Evolutionary conservation across 1,139 yeast species (phyloP).

Genomic region (Cylindricascospora bacillispora): DNA sequence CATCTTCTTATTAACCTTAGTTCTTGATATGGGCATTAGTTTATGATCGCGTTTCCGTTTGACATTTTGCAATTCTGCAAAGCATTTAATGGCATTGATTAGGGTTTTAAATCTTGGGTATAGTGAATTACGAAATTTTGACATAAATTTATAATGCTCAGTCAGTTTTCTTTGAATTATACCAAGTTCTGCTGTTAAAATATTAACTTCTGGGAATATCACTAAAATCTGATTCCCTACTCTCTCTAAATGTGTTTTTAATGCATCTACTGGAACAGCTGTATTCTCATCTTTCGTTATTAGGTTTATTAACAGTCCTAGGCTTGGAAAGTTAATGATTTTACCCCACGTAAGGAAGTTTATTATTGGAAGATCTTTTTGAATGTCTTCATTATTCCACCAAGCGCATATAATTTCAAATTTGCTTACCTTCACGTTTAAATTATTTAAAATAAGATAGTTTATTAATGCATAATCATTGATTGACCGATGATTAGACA

Average conservation of each 20-base stretch:
- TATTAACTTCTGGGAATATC: constrained; percentile 61
- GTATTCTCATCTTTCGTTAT: constrained; percentile 20
- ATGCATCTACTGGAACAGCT: constrained; percentile 6
- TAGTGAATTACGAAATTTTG: constrained; percentile 39
- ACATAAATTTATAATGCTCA: constrained; percentile 37
- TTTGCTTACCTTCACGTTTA: constrained; percentile 3
- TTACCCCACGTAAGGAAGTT: constrained; percentile 22
- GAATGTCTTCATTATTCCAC: constrained; percentile 5
- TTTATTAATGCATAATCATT: constrained; percentile 21
- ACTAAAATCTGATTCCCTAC: constrained; percentile 27
- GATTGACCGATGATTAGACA: constrained; percentile 24
- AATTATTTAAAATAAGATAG: constrained; percentile 9
- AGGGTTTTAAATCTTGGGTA: constrained; percentile 46
- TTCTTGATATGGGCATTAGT: constrained; percentile 8
- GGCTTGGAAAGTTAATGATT: constrained; percentile 16
- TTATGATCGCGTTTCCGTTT: constrained; percentile 9
- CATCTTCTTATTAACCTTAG: constrained; percentile 12
- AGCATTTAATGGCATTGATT: constrained; percentile 37
- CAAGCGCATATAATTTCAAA: constrained; percentile 4
- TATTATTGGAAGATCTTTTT: constrained; percentile 9
- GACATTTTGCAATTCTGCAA: constrained; percentile 33
- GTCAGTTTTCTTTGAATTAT: constrained; percentile 39
- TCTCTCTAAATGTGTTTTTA: constrained; percentile 7
- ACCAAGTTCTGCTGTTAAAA: constrained; percentile 37
- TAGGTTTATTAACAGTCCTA: constrained; percentile 14